phyloP scores from a whole-genome alignment of 371 early-diverging fungal genomes.

The Saksenaea vasiformis region DNA sequence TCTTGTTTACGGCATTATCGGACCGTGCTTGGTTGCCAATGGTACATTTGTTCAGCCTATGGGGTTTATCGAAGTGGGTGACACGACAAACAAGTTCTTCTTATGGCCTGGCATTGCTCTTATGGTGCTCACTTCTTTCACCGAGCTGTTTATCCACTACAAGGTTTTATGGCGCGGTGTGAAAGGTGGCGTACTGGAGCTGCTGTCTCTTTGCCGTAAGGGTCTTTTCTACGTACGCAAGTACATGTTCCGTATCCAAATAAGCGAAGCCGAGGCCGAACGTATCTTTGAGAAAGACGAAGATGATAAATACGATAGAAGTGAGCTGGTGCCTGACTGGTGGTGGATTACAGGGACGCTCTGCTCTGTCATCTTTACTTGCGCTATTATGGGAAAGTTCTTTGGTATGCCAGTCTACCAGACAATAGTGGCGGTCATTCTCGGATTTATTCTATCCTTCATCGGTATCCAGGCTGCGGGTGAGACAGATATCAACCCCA shows the following conservation, averaged over 20 bases:
- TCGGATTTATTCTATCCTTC: not conserved
- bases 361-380: not conserved
- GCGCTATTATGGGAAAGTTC: not conserved
- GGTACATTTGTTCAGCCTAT: slow-evolving; percentile 38
- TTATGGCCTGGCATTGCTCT: slow-evolving; percentile 74
- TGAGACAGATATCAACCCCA: slow-evolving; percentile 59
- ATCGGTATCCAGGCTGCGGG: slow-evolving; percentile 58
- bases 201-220: not conserved
- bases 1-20: slow-evolving; percentile 57
- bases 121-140: slow-evolving; percentile 63
- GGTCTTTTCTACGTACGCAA: not conserved
- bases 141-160: slow-evolving; percentile 61
- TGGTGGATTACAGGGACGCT: not conserved
- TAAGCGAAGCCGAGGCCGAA: not conserved
- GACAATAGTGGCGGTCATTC: not conserved
- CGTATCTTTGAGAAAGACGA: not conserved
- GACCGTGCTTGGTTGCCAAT: slow-evolving; percentile 38
- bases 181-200: slow-evolving; percentile 39
- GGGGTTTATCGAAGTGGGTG: slow-evolving; percentile 38
- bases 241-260: not conserved
- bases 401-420: slow-evolving; percentile 1
- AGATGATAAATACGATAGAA: not conserved
- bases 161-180: slow-evolving; percentile 56
- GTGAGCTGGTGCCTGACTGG: not conserved
- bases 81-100: slow-evolving; percentile 56